phyloP scores from a whole-genome alignment of 768 basidiomycete genomes.

The Panus rudis region DNA sequence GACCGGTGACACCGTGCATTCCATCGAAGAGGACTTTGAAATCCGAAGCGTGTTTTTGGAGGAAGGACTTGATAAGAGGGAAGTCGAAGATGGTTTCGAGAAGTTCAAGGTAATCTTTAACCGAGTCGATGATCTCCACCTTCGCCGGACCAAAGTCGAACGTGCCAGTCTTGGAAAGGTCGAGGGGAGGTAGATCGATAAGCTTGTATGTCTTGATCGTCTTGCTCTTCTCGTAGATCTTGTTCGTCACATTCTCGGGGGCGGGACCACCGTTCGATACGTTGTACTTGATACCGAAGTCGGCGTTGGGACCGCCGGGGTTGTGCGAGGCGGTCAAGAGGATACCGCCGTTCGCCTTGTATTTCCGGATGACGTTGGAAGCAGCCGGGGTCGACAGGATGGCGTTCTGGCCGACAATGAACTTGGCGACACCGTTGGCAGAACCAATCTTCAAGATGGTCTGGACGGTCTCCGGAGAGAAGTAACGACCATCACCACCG shows the following conservation, averaged over 20 bases:
- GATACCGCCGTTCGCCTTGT: slow-evolving; percentile 96
- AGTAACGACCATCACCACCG: slow-evolving; percentile 96
- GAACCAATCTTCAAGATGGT: slow-evolving; percentile 91
- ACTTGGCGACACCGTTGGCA: slow-evolving; percentile 85
- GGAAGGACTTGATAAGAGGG: slow-evolving; percentile 82
- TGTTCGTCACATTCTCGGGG: slow-evolving; percentile 92
- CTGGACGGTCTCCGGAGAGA: slow-evolving; percentile 78
- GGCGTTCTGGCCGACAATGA: slow-evolving; percentile 86
- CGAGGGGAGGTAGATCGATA: slow-evolving; percentile 68
- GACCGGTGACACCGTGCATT: slow-evolving; percentile 93
- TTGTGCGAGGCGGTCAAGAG: slow-evolving; percentile 96
- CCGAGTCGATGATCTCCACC: slow-evolving; percentile 92
- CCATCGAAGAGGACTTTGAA: slow-evolving; percentile 94
- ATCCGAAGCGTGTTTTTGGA: slow-evolving; percentile 56
- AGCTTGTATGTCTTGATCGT: slow-evolving; percentile 79
- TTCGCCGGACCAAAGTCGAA: slow-evolving; percentile 74
- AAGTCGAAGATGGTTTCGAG: slow-evolving; percentile 94
- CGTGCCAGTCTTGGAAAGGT: slow-evolving; percentile 78
- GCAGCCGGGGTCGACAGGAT: slow-evolving; percentile 97
- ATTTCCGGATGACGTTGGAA: slow-evolving; percentile 91
- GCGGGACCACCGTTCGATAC: slow-evolving; percentile 96
- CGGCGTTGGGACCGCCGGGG: slow-evolving; percentile 95
- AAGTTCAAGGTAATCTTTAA: slow-evolving; percentile 78
- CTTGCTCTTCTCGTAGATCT: slow-evolving; percentile 90
- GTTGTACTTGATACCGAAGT: slow-evolving; percentile 99